Evolutionary conservation across 176 grass and related monocot genomes (phyloP).

Genomic region (Raddia distichophylla): DNA sequence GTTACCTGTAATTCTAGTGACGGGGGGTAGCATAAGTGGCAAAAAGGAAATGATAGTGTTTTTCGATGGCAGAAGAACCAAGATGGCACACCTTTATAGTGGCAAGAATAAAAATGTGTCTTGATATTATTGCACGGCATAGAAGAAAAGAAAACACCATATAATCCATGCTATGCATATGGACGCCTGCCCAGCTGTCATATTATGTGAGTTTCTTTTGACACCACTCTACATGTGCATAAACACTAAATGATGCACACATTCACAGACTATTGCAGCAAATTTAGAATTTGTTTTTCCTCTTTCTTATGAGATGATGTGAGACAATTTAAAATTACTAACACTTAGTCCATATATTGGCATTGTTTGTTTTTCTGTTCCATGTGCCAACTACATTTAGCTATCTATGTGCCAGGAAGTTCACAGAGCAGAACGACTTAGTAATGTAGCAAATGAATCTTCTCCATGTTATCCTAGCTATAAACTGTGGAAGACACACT

Average conservation of each 20-base stretch:
- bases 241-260: background rate
- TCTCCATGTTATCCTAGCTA: conserved; percentile 3
- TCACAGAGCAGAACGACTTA: conserved; percentile 23
- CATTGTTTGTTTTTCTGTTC: conserved; percentile 8
- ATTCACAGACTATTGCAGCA: too few species aligned
- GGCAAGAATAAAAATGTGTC: too few species aligned
- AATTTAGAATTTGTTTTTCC: too few species aligned
- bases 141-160: background rate
- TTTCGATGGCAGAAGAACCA: too few species aligned
- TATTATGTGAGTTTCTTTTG: background rate
- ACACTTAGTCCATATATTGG: background rate
- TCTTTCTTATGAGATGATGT: too few species aligned
- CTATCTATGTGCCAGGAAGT: background rate
- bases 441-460: conserved; percentile 9
- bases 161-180: conserved; percentile 5
- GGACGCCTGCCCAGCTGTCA: background rate
- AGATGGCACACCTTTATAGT: too few species aligned
- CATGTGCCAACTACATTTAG: conserved; percentile 8
- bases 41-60: too few species aligned
- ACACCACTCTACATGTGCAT: background rate
- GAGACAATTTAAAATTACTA: background rate
- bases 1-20: too few species aligned
- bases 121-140: background rate
- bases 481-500: background rate
- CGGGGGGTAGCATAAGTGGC: too few species aligned